A percentile compares a stretch with the other conserved stretches of the same genome.
Conservation (phyloP, 1,284 basidiomycete species). For the Ceratobasidium sp. region DNA sequence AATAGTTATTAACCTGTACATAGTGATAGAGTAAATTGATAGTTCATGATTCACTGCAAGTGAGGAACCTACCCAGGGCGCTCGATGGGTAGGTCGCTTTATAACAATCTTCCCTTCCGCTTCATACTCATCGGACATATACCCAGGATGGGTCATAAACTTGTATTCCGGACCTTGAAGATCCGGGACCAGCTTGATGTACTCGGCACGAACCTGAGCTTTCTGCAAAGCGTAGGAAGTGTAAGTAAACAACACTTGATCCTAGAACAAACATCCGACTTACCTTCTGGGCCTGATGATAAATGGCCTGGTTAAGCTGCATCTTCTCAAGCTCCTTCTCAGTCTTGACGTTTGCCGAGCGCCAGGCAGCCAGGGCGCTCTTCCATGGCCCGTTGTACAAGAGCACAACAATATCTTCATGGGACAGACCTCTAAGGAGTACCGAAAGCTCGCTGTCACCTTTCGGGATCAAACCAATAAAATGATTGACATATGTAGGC, state of each 20-base stretch:
- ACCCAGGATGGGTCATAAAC: neutral
- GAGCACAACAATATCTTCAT: neutral
- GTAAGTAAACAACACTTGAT: neutral
- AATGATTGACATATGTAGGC: neutral
- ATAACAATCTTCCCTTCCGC: neutral
- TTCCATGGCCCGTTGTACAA: constrained; percentile 1
- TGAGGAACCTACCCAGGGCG: constrained; percentile 1
- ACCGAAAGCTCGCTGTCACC: neutral
- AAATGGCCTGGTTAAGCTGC: neutral
- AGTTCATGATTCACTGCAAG: too few species aligned
- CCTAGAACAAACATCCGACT: too few species aligned
- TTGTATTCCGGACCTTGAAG: neutral
- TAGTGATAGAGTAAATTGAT: neutral
- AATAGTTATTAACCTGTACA: neutral
- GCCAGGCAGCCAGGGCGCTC: neutral
- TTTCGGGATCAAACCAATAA: neutral
- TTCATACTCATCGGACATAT: constrained; percentile 19
- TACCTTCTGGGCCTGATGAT: neutral
- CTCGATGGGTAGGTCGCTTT: neutral
- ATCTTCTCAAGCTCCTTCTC: neutral
- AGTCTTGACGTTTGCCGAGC: neutral
- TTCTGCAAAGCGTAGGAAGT: neutral
- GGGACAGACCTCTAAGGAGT: neutral
- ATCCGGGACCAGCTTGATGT: neutral
- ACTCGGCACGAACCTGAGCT: neutral